These are phyloP conservation scores for Bacidia rubella DNA, from an alignment of 495 filamentous ascomycete genomes.

Conservation along the genomic window DNA sequence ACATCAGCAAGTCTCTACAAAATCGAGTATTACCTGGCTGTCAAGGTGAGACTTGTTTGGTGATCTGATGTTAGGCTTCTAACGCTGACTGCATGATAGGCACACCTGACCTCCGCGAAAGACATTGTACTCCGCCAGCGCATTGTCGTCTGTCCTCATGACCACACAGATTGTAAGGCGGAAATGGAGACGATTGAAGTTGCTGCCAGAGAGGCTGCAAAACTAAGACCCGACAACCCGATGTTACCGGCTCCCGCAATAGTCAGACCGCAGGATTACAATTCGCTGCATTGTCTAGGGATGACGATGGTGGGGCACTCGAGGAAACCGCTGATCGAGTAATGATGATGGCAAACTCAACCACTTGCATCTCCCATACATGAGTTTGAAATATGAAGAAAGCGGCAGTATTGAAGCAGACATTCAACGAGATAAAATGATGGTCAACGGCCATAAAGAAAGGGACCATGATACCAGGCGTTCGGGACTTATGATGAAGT, in stretches of 20 bases:
- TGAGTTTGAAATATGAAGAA: too few relatives aligned
- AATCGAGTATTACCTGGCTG: constrained; percentile 89
- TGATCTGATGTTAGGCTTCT: not conserved
- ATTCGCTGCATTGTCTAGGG: constrained; percentile 64
- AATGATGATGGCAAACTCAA: constrained; percentile 18
- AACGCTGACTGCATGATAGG: constrained; percentile 35
- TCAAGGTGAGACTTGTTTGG: constrained; percentile 53
- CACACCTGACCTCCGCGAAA: constrained; percentile 75
- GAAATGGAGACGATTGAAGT: constrained; percentile 97
- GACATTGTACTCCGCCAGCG: constrained; percentile 86
- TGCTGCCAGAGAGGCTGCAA: constrained; percentile 79
- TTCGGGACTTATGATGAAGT: not conserved
- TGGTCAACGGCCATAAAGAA: not conserved
- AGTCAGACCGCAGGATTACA: constrained; percentile 59
- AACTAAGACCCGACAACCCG: constrained; percentile 76
- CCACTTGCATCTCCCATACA: not conserved
- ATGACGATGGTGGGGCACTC: constrained; percentile 74
- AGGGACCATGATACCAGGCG: not conserved
- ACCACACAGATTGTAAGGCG: constrained; percentile 89
- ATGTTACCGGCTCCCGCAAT: constrained; percentile 75
- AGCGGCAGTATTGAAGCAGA: too few relatives aligned
- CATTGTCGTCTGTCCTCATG: constrained; percentile 90
- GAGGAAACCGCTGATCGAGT: constrained; percentile 87
- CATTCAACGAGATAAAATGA: not conserved
- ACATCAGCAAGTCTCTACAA: constrained; percentile 92